Percentiles rank a stretch among this genome's conserved stretches.
These are phyloP conservation scores for Aspergillus sergii DNA, from an alignment of 2,329 filamentous ascomycete species.

Conservation along the genomic window DNA sequence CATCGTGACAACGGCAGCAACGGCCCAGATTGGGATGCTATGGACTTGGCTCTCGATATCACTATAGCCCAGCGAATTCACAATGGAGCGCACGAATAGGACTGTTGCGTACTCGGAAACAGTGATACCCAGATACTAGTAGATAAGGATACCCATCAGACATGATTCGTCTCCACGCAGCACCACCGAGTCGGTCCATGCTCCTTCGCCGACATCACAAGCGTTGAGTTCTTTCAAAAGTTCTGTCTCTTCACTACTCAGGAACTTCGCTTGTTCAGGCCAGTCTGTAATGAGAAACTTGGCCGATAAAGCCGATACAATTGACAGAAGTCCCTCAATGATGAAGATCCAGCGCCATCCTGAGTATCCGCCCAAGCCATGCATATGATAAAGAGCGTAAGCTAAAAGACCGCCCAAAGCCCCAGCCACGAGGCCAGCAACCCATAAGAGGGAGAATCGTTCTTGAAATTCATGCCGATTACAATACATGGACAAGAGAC, in stretches of 20 bases:
- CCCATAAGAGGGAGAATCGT: slow-evolving; percentile 37
- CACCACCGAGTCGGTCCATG: slow-evolving; percentile 31
- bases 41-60: slow-evolving; percentile 37
- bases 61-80: slow-evolving; percentile 37
- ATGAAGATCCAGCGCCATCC: slow-evolving; percentile 43
- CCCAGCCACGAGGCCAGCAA: slow-evolving; percentile 23
- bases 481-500: slow-evolving; percentile 40
- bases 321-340: slow-evolving; percentile 37
- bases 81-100: slow-evolving; percentile 40
- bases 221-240: slow-evolving; percentile 28
- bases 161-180: slow-evolving; percentile 31
- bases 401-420: slow-evolving; percentile 14
- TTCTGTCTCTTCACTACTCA: slow-evolving; percentile 30
- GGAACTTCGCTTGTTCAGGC: slow-evolving; percentile 37
- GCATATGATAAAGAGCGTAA: slow-evolving; percentile 28
- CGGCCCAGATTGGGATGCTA: slow-evolving; percentile 39
- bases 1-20: slow-evolving; percentile 32
- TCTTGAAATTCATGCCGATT: slow-evolving; percentile 41
- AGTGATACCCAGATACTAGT: slow-evolving; percentile 33
- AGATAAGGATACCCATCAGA: slow-evolving; percentile 36
- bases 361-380: too few relatives aligned
- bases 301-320: slow-evolving; percentile 24
- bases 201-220: slow-evolving; percentile 27
- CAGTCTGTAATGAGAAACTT: slow-evolving; percentile 36
- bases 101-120: slow-evolving; percentile 38